A percentile compares a stretch with the other conserved stretches of the same genome.
These are phyloP conservation scores for Coemansia sp. DNA, from an alignment of 192 early-diverging fungal species.

Conservation along the genomic window DNA sequence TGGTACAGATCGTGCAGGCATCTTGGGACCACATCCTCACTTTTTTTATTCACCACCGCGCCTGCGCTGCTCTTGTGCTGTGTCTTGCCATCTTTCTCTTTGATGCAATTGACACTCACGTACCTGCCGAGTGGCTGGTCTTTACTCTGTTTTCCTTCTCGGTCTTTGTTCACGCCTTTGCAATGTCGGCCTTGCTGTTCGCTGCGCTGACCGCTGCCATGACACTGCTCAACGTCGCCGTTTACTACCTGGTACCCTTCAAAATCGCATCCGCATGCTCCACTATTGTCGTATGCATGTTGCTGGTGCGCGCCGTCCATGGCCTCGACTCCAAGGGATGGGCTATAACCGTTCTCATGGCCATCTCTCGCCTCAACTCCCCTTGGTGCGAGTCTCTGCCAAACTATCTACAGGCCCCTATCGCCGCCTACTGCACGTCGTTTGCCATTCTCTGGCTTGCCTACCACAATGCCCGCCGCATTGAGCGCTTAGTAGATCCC, in stretches of 20 bases:
- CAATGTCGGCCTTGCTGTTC: conserved; percentile 47
- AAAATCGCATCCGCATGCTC: conserved; percentile 32
- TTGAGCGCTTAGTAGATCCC: conserved; percentile 42
- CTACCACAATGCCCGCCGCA: conserved; percentile 37
- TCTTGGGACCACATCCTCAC: conserved; percentile 35
- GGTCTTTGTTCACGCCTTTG: conserved; percentile 51
- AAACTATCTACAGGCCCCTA: conserved; percentile 39
- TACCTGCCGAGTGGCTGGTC: conserved; percentile 52
- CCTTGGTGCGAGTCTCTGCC: conserved; percentile 49
- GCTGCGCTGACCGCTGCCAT: conserved; percentile 36
- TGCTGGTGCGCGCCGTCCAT: conserved; percentile 44
- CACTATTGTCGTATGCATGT: conserved; percentile 48
- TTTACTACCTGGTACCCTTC: conserved; percentile 33
- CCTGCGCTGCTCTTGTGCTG: conserved; percentile 26
- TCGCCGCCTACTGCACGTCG: conserved; percentile 49
- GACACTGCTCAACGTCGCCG: conserved; percentile 32
- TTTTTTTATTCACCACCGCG: conserved; percentile 42
- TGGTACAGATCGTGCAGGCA: conserved; percentile 12
- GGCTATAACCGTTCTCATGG: conserved; percentile 39
- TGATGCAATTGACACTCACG: conserved; percentile 32
- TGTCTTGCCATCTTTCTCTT: conserved; percentile 39
- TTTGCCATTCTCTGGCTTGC: conserved; percentile 45
- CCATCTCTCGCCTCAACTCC: conserved; percentile 25
- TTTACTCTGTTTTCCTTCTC: conserved; percentile 51
- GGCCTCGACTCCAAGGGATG: conserved; percentile 46